Evolutionary conservation across 225 moss, liverwort and hornwort genomes (phyloP).

Genomic region (Bryoerythrophyllum caledonicum): DNA sequence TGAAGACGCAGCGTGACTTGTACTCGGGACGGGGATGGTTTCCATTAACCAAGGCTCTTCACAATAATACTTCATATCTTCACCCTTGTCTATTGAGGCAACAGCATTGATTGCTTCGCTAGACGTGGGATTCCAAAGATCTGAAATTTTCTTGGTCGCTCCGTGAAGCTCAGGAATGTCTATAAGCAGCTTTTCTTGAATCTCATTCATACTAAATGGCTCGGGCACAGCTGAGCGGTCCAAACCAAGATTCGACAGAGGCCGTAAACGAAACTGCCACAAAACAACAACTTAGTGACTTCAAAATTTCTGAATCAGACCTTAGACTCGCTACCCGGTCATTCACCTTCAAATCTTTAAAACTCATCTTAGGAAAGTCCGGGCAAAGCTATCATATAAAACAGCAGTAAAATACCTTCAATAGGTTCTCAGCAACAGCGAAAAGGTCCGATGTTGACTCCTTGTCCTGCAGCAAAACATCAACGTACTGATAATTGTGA

Average conservation of each 20-base stretch:
- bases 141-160: conserved; percentile 55
- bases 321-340: background rate
- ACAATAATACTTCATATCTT: conserved; percentile 39
- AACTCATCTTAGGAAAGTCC: background rate
- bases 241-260: conserved; percentile 68
- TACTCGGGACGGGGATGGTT: conserved; percentile 17
- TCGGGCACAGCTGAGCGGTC: conserved; percentile 83
- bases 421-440: conserved; percentile 77
- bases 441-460: conserved; percentile 28
- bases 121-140: conserved; percentile 56
- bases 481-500: conserved; percentile 2
- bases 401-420: conserved; percentile 56
- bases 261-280: conserved; percentile 89
- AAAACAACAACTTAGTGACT: conserved; percentile 12
- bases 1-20: conserved; percentile 16
- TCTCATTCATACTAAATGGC: conserved; percentile 54
- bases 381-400: background rate
- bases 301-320: background rate
- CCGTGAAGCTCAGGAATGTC: conserved; percentile 78
- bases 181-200: conserved; percentile 61
- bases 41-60: conserved; percentile 68
- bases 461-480: conserved; percentile 42
- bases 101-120: conserved; percentile 14
- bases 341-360: conserved; percentile 13
- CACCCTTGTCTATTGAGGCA: conserved; percentile 12